Conservation (phyloP, 2,329 filamentous ascomycete species). For the Fusarium pseudograminearum region DNA sequence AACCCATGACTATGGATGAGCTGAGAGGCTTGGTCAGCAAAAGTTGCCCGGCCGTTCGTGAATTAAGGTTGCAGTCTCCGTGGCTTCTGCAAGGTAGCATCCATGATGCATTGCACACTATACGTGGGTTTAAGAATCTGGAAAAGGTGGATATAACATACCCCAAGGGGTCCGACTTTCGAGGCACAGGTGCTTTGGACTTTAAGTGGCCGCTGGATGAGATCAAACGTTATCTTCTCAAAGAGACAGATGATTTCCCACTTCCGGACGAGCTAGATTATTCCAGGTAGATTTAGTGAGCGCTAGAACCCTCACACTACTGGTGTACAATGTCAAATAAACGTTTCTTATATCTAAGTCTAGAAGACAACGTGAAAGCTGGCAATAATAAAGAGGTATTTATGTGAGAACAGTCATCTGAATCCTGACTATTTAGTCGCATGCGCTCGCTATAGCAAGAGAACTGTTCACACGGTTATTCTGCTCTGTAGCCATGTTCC, state of each 20-base stretch:
- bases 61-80: background rate
- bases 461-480: background rate
- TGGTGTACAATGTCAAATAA: no score
- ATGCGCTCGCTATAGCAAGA: background rate
- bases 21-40: background rate
- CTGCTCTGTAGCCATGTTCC: background rate
- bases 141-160: background rate
- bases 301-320: rapidly evolving
- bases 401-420: no score
- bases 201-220: background rate
- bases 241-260: background rate
- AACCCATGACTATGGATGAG: background rate
- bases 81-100: conserved; percentile 9
- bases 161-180: background rate
- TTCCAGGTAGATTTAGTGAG: background rate
- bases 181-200: background rate
- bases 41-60: background rate
- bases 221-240: conserved; percentile 2
- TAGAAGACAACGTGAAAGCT: no score
- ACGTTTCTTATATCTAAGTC: no score
- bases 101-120: background rate
- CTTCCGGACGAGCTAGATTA: background rate
- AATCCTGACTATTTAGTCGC: background rate
- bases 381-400: no score
- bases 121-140: background rate